Conservation (phyloP, 202 grass and related monocot genomes). For the Zoysia matrella region DNA sequence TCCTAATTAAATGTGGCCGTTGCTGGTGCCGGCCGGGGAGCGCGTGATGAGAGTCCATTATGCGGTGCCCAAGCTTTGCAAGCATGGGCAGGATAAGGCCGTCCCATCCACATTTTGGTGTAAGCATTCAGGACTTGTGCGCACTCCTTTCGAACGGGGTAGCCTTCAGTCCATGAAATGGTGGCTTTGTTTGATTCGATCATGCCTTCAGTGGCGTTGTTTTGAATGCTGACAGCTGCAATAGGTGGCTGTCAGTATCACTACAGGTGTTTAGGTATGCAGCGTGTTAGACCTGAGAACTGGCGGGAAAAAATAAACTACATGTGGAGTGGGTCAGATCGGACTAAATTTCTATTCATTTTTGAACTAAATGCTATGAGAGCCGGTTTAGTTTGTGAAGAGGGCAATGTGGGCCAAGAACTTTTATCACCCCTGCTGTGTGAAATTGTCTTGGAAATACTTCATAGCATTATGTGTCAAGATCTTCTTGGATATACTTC, state of each 20-base stretch:
- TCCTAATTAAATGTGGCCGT: not conserved
- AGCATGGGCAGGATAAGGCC: not conserved
- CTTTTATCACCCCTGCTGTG: no score
- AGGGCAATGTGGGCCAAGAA: no score
- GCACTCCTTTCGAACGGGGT: slow-evolving; percentile 10
- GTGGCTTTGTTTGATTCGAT: slow-evolving; percentile 20
- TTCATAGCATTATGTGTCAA: not conserved
- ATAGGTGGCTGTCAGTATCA: no score
- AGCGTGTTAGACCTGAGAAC: no score
- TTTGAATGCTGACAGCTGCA: not conserved
- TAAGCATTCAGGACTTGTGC: slow-evolving; percentile 13
- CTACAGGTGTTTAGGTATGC: no score
- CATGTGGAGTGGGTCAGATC: no score
- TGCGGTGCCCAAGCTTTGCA: not conserved
- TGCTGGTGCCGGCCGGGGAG: not conserved
- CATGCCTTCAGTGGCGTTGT: not conserved
- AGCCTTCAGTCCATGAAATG: slow-evolving; percentile 6
- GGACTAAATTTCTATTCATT: no score
- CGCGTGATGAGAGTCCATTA: not conserved
- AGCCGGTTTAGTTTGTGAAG: no score
- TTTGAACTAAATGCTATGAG: no score
- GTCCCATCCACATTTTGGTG: not conserved
- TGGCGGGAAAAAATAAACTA: no score
- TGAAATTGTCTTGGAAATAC: not conserved
- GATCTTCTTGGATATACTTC: not conserved